These are phyloP conservation scores for Pulveroboletus sp. DNA, from an alignment of 768 basidiomycete species.

Conservation along the genomic window DNA sequence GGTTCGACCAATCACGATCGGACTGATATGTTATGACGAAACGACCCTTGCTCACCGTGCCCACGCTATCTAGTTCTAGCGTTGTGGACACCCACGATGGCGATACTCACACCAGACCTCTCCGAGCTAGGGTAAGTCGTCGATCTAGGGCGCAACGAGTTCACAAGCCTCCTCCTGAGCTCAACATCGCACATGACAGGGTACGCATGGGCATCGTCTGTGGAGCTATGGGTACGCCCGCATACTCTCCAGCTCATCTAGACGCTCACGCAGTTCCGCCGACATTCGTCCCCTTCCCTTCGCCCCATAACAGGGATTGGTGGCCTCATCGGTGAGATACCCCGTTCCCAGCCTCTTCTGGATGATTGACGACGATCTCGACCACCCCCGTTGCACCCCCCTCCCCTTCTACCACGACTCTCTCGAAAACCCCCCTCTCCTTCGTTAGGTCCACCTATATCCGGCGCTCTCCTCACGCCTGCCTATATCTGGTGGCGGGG, in stretches of 20 bases:
- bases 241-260: neutral
- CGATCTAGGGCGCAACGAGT: too few relatives aligned
- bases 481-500: slow-evolving; percentile 57
- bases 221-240: slow-evolving; percentile 37
- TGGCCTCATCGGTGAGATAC: slow-evolving; percentile 19
- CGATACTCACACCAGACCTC: slow-evolving; percentile 40
- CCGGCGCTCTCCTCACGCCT: slow-evolving; percentile 49
- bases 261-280: neutral
- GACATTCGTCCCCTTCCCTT: neutral
- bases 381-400: too few relatives aligned
- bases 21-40: neutral
- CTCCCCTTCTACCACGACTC: neutral
- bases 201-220: slow-evolving; percentile 49
- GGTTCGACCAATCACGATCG: neutral
- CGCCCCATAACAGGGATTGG: neutral
- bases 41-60: neutral
- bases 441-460: slow-evolving; percentile 46
- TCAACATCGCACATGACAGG: slow-evolving; percentile 4
- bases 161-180: neutral
- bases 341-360: neutral
- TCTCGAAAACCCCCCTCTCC: neutral
- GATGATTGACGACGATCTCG: too few relatives aligned
- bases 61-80: slow-evolving; percentile 30
- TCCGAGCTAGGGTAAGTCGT: slow-evolving; percentile 47
- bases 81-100: slow-evolving; percentile 41